Conservation (phyloP, 805 yeast species). For the Starmerella sp. region DNA sequence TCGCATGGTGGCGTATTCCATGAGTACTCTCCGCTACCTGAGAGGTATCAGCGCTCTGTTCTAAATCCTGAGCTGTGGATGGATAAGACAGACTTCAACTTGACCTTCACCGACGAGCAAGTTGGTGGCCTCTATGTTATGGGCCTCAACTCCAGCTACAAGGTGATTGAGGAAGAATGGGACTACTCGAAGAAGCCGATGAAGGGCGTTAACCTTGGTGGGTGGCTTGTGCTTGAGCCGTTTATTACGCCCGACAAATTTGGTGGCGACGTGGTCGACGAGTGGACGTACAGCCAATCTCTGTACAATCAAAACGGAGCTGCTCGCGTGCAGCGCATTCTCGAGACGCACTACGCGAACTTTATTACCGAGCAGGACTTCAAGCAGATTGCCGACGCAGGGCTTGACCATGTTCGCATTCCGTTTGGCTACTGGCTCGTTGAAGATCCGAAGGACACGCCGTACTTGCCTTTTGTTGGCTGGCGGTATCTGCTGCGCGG, state of each 20-base stretch:
- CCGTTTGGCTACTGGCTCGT: slow-evolving; percentile 71
- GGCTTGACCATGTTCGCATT: slow-evolving; percentile 64
- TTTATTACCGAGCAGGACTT: slow-evolving; percentile 65
- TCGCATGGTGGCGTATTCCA: background rate
- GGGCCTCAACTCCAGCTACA: slow-evolving; percentile 29
- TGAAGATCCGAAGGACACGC: slow-evolving; percentile 10
- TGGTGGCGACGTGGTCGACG: slow-evolving; percentile 47
- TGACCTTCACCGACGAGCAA: slow-evolving; percentile 28
- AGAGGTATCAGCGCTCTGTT: background rate
- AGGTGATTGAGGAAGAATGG: slow-evolving; percentile 13
- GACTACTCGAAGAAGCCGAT: slow-evolving; percentile 28
- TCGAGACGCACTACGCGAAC: slow-evolving; percentile 56
- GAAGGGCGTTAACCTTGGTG: slow-evolving; percentile 73
- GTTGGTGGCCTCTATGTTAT: slow-evolving; percentile 30
- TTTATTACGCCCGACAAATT: slow-evolving; percentile 74
- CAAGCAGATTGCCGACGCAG: slow-evolving; percentile 42
- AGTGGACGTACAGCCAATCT: slow-evolving; percentile 42
- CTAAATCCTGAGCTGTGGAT: slow-evolving; percentile 25
- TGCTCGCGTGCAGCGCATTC: slow-evolving; percentile 37
- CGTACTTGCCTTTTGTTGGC: slow-evolving; percentile 45
- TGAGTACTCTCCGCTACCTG: background rate
- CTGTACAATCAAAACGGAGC: slow-evolving; percentile 32
- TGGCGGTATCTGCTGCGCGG: slow-evolving; percentile 47
- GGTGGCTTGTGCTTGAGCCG: slow-evolving; percentile 81
- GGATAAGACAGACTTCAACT: slow-evolving; percentile 27